A percentile compares a stretch with the other conserved stretches of the same genome.
phyloP scores from a whole-genome alignment of 2,329 filamentous ascomycete species.

The Lanzia echinophila region DNA sequence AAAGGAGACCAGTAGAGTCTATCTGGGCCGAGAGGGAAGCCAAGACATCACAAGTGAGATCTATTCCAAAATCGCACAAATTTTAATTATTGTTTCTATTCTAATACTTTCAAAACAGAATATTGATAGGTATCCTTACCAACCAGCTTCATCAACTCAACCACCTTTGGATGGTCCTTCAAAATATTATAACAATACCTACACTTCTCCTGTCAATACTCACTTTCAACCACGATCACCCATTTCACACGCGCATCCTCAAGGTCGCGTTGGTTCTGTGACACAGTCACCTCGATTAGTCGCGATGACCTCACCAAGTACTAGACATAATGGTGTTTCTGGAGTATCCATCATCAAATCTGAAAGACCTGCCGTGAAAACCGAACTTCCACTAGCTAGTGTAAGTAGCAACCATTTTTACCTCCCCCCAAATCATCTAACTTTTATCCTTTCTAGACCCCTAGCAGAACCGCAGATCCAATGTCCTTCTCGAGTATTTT shows the following conservation, averaged over 20 bases:
- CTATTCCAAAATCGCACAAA: conserved; percentile 1
- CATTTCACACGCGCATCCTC: conserved; percentile 40
- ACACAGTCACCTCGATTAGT: conserved; percentile 27
- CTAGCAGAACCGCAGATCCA: conserved; percentile 69
- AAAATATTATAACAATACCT: conserved; percentile 44
- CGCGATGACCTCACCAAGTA: conserved; percentile 42
- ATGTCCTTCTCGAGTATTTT: conserved; percentile 97
- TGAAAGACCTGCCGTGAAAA: conserved; percentile 17
- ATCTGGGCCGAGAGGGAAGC: conserved; percentile 25
- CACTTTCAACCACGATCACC: conserved; percentile 45
- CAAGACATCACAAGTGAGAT: conserved; percentile 28
- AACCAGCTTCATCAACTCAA: conserved; percentile 21
- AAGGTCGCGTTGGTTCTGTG: conserved; percentile 20
- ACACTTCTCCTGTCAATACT: conserved; percentile 42
- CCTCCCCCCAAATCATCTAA: neutral
- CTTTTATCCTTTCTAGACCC: conserved; percentile 44
- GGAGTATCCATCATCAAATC: conserved; percentile 20
- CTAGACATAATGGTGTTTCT: conserved; percentile 37
- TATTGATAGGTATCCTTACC: conserved; percentile 46
- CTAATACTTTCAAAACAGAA: conserved; percentile 30
- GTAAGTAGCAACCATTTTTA: conserved; percentile 17
- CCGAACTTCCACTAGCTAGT: conserved; percentile 21
- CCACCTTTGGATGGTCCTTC: conserved; percentile 35
- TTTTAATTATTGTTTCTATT: neutral
- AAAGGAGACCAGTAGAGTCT: conserved; percentile 33